Conservation (phyloP, 306 rosid genomes). For the Malus domestica region ASM211411v1 NC_041793.1:25219501-25220000, state of each 20-base stretch:
- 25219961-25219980: no score
- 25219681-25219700: no score
- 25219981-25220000: no score
- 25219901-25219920: not conserved
- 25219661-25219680: no score
- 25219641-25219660: not conserved
- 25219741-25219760: not conserved
- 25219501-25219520: no score
- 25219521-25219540: not conserved
- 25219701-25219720: not conserved
- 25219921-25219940: no score
- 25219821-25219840: not conserved
- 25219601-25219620: not conserved
- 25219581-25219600: not conserved
- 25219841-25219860: no score
- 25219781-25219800: no score
- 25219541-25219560: not conserved
- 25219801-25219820: no score
- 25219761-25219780: not conserved
- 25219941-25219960: not conserved
- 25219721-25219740: not conserved
- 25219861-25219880: not conserved
- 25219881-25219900: no score
- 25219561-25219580: not conserved
- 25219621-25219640: not conserved